Conservation (phyloP, 352 stramenopile species). For the Pythium vanterpoolii region DNA sequence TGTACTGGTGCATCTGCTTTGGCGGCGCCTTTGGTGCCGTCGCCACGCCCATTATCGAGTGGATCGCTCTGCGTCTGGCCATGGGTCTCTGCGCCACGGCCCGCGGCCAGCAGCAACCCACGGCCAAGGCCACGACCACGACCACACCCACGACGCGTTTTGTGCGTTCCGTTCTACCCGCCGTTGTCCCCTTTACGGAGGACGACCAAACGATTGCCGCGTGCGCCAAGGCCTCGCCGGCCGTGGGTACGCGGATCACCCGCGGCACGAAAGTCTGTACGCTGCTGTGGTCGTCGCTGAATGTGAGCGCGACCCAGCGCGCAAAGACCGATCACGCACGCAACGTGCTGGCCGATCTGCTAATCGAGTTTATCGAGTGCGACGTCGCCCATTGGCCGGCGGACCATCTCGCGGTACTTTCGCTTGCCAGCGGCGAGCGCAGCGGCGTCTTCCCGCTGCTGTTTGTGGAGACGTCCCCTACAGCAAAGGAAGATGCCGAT, state of each 20-base stretch:
- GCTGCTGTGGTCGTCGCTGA: neutral
- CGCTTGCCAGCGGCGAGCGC: neutral
- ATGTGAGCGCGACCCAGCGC: neutral
- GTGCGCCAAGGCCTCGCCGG: neutral
- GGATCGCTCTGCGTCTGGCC: neutral
- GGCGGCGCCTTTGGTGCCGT: neutral
- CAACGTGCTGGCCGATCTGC: neutral
- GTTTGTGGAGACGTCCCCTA: neutral
- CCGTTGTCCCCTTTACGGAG: no score
- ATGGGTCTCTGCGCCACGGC: neutral
- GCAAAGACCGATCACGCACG: neutral
- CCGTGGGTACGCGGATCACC: neutral
- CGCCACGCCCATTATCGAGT: neutral
- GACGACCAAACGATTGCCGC: neutral
- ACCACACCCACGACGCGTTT: neutral
- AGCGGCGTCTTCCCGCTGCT: neutral
- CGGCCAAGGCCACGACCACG: neutral
- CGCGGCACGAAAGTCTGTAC: neutral
- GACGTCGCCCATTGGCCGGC: neutral
- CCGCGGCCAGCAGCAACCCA: neutral
- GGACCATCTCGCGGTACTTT: neutral
- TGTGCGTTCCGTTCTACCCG: no score
- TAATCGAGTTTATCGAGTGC: neutral
- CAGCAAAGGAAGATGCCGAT: neutral
- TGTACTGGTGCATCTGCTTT: conserved; percentile 19